Conservation (phyloP, 2,329 filamentous ascomycete species). For the Amylocarpus encephaloides region DNA sequence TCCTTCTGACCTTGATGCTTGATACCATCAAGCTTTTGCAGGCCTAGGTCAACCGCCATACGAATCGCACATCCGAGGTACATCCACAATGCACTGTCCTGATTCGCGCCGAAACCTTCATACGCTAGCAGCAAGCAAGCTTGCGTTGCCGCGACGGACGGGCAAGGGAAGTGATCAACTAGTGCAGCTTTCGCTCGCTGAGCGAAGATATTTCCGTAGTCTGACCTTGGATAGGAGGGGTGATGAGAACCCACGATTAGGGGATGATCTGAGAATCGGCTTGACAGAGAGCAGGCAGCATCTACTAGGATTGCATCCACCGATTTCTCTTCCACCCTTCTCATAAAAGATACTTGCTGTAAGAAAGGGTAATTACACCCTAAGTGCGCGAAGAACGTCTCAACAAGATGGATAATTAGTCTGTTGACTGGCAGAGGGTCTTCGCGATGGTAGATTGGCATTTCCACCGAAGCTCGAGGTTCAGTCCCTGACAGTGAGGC, state of each 20-base stretch:
- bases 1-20: constrained; percentile 43
- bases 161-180: constrained; percentile 75
- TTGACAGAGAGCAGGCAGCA: constrained; percentile 74
- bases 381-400: constrained; percentile 74
- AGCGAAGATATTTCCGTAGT: constrained; percentile 72
- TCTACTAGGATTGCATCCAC: constrained; percentile 82
- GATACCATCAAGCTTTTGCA: constrained; percentile 76
- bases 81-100: constrained; percentile 91
- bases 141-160: constrained; percentile 76
- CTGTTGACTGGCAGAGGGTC: constrained; percentile 65
- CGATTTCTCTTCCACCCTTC: constrained; percentile 72
- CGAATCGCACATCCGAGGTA: constrained; percentile 83
- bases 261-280: constrained; percentile 66
- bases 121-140: constrained; percentile 80
- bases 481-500: constrained; percentile 23
- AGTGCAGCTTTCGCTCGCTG: constrained; percentile 77
- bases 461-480: constrained; percentile 29
- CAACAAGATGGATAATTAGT: constrained; percentile 68
- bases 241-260: constrained; percentile 45
- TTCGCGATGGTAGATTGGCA: constrained; percentile 71
- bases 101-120: constrained; percentile 80
- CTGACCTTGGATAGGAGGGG: constrained; percentile 48
- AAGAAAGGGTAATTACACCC: constrained; percentile 85
- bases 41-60: constrained; percentile 71
- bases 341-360: constrained; percentile 63